These are phyloP conservation scores for Akanthomyces uredinophilus DNA, from an alignment of 2,329 filamentous ascomycete species.

Conservation along the genomic window DNA sequence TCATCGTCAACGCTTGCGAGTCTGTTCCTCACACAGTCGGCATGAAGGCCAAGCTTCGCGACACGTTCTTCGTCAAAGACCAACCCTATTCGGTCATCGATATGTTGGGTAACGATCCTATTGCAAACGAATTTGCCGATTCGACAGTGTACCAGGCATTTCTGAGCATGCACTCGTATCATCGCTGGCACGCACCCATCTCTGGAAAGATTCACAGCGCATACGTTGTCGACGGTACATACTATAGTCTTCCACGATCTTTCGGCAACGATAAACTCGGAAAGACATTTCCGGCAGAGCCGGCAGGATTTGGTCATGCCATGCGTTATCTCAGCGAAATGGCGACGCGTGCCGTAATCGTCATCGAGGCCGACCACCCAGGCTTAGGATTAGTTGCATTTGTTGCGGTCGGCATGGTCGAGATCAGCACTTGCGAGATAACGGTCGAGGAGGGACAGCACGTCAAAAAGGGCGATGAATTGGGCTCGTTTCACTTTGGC, in stretches of 20 bases:
- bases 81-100: slow-evolving; percentile 62
- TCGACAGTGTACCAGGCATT: slow-evolving; percentile 69
- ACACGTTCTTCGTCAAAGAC: slow-evolving; percentile 63
- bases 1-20: slow-evolving; percentile 62
- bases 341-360: slow-evolving; percentile 65
- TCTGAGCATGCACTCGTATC: slow-evolving; percentile 61
- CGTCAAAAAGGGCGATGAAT: slow-evolving; percentile 63
- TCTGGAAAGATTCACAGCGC: slow-evolving; percentile 54
- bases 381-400: slow-evolving; percentile 66
- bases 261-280: slow-evolving; percentile 28
- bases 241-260: slow-evolving; percentile 56
- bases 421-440: slow-evolving; percentile 69
- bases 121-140: slow-evolving; percentile 51
- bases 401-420: slow-evolving; percentile 69
- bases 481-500: slow-evolving; percentile 79
- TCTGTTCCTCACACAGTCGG: slow-evolving; percentile 52
- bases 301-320: slow-evolving; percentile 40
- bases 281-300: slow-evolving; percentile 26
- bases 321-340: slow-evolving; percentile 64
- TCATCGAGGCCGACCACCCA: slow-evolving; percentile 64
- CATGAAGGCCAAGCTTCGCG: slow-evolving; percentile 47
- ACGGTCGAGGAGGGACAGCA: slow-evolving; percentile 61
- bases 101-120: slow-evolving; percentile 55
- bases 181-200: slow-evolving; percentile 68
- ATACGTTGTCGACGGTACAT: slow-evolving; percentile 58